These are phyloP conservation scores for Santalum album DNA, from an alignment of 164 flowering plant species.

Conservation along the genomic window DNA sequence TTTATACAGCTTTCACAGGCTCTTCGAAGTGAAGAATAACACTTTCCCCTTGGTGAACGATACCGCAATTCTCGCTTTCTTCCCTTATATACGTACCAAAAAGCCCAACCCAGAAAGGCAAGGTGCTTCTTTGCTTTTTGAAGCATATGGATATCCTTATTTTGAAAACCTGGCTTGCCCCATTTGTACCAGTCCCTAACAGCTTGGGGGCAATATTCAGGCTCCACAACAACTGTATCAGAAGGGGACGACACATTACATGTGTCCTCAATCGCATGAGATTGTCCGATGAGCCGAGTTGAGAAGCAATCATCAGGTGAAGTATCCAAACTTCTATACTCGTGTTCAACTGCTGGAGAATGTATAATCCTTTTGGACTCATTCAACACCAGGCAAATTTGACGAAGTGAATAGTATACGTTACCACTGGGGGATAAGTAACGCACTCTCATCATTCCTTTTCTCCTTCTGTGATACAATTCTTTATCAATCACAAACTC, in stretches of 20 bases:
- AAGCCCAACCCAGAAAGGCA: conserved; percentile 44
- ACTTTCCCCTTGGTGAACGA: conserved; percentile 31
- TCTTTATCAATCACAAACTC: conserved; percentile 23
- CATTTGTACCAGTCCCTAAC: conserved; percentile 26
- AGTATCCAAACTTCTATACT: conserved; percentile 3
- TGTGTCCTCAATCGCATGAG: neutral
- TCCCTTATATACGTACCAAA: conserved; percentile 4
- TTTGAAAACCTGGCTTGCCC: too few species aligned
- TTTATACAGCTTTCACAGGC: conserved; percentile 41
- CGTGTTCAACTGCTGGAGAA: conserved; percentile 6
- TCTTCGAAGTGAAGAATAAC: conserved; percentile 32
- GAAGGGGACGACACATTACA: conserved; percentile 1
- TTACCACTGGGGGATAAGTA: conserved; percentile 42
- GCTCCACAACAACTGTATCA: conserved; percentile 13
- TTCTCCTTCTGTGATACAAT: neutral
- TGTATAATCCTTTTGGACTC: neutral
- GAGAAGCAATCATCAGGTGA: conserved; percentile 5
- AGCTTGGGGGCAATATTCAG: conserved; percentile 50
- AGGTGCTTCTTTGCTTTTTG: conserved; percentile 50
- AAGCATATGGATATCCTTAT: neutral
- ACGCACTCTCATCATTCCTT: conserved; percentile 11
- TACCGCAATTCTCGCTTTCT: conserved; percentile 25
- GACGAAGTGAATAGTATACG: conserved; percentile 27
- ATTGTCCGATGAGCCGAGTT: neutral
- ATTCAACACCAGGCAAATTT: conserved; percentile 21